Base-by-base conservation (phyloP, 139 green algal genomes). In the Auxenochlorella pyrenoidosa region DNA sequence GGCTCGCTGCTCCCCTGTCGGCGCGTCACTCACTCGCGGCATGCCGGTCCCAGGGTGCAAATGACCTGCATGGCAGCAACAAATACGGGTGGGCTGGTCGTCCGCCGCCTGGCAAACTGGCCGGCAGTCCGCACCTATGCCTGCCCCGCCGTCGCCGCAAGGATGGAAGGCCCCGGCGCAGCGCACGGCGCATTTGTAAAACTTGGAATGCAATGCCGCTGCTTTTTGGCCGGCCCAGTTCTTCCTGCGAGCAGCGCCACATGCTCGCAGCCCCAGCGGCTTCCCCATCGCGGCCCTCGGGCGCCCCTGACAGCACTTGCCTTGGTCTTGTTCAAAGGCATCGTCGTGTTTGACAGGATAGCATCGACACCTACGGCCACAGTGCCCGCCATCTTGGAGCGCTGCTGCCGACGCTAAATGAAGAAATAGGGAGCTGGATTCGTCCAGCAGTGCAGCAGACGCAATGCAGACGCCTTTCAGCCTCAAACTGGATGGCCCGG, bases 41-140 rank as follows among this genome's bases (percentile, higher is more conserved):
- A 96, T 66, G 93, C 93, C 6, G 97, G 97, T 0, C 97, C 97
- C 66, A 99, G 90, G 22, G 97, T 99, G 91, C 97, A 99, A 51
- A 99, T 95, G n/a, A 99, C 93, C 93, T 98, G 93, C 43, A 44
- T 2, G 38, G 22, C 18, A 24, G 54, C 2, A 22, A 58, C 8
- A 6, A 63, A 13, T 13, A 63, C 10, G 54, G 15, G 22, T 4
- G 41, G 30, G 66, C 66, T 19, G 66, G 66, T 38, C 66, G 41
- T 22, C 63, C 13, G 32, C 47, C 66, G 66, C 32, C 66, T 5
- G 10, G 66, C 66, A 40, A 28, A 30, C 66, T 5, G 63, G 28
- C 63, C 2, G 63, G 28, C 63, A 24, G 63, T 34, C 63, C 66
- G 66, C 32, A 30, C 18, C 19, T 77, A 36, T 13, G 63, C 63